A percentile compares a stretch with the other conserved stretches of the same genome.
phyloP scores from a whole-genome alignment of 192 early-diverging fungal species.

The Geosiphon pyriformis region DNA sequence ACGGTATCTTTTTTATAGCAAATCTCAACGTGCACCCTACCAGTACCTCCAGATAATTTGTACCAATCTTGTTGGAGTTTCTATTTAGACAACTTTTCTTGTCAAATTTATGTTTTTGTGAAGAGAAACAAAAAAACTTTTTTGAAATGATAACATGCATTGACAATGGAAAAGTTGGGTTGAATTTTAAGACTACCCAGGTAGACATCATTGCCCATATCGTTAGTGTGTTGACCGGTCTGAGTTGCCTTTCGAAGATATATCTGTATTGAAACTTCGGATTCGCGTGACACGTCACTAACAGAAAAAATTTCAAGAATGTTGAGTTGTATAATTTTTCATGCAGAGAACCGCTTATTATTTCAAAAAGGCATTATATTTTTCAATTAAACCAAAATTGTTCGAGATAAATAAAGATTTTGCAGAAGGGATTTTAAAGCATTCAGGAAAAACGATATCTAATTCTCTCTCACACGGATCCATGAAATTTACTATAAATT shows the following conservation, averaged over 20 bases:
- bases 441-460: too few relatives aligned
- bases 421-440: too few relatives aligned
- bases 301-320: constrained; percentile 10
- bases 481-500: too few relatives aligned
- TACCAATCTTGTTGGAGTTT: constrained; percentile 64
- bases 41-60: constrained; percentile 57
- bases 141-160: constrained; percentile 31
- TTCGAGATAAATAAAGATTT: too few relatives aligned
- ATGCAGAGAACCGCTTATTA: neutral
- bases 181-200: constrained; percentile 48
- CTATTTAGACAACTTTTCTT: constrained; percentile 14
- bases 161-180: constrained; percentile 43
- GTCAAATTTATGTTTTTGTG: neutral
- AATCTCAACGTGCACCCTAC: constrained; percentile 66
- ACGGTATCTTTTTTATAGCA: constrained; percentile 66
- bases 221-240: constrained; percentile 22
- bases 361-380: neutral
- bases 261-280: constrained; percentile 54
- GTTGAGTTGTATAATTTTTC: neutral
- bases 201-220: constrained; percentile 46
- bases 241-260: constrained; percentile 44
- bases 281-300: constrained; percentile 59
- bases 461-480: too few relatives aligned
- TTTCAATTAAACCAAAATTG: too few relatives aligned
- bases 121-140: constrained; percentile 4